Conservation (phyloP, 257 asterid genomes). For the Solanum okadae region DNA sequence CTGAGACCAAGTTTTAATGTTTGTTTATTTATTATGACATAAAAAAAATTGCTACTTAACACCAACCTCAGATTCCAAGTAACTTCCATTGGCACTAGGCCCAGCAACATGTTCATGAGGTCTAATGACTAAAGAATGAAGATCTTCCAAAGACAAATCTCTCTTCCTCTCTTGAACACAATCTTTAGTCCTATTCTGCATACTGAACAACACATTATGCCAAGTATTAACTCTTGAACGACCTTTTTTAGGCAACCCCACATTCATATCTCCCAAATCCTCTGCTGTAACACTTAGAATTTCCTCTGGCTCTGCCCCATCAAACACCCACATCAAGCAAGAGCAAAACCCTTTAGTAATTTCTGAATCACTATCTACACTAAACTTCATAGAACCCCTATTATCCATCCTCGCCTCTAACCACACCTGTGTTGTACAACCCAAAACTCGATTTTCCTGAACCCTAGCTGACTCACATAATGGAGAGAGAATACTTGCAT, state of each 20-base stretch:
- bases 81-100: conserved; percentile 9
- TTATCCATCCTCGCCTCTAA: conserved; percentile 25
- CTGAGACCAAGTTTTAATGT: neutral
- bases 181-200: conserved; percentile 58
- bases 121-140: conserved; percentile 11
- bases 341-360: conserved; percentile 73
- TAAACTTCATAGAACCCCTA: conserved; percentile 24
- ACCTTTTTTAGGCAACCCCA: conserved; percentile 48
- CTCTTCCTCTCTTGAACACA: conserved; percentile 23
- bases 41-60: neutral
- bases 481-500: conserved; percentile 28
- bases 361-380: conserved; percentile 72
- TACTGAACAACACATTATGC: conserved; percentile 64
- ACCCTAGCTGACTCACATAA: conserved; percentile 16
- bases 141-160: neutral
- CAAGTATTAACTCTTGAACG: conserved; percentile 74
- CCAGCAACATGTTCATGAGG: neutral
- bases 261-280: conserved; percentile 63
- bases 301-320: conserved; percentile 60
- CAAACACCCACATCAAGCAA: conserved; percentile 67
- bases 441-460: conserved; percentile 25
- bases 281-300: conserved; percentile 41
- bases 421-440: conserved; percentile 44
- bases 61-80: conserved; percentile 26
- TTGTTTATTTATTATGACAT: neutral